Evolutionary conservation across 768 basidiomycete species (phyloP), one percentile per base, ranked within the genome.

Genomic region (Boletus bicolor): DNA sequence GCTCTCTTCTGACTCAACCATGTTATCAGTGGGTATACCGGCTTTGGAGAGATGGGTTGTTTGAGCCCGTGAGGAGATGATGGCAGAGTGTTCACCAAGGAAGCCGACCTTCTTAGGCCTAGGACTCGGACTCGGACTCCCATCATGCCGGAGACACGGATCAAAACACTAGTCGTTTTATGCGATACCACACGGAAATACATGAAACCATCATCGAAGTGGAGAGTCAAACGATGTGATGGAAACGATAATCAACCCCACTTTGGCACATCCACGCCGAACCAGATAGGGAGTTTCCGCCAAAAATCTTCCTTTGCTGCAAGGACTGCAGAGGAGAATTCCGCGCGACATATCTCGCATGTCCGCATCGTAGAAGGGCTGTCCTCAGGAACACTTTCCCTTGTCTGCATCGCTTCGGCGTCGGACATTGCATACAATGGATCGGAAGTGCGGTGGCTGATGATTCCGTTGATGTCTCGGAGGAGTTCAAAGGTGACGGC

Each of bases 401-500:
- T 75, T 5, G 80, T 78, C 62, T 85, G 85, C 84, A 89, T 86
- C 43, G 82, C 64, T 58, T 85, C 78, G 46, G 84, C 79, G 58
- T 87, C 83, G 66, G 81, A 73, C 61, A 89, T 86, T 7, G 86
- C 83, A 60, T 85, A 87, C 30, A 90, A 71, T 1, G 87, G 86
- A 57, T 90, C 87, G 5, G 82, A 83, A 61, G 79, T 84, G 44
- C 85, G 80, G 59, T 85, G 82, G 55, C 77, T 80, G 19, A 84
- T 75, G 53, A 85, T 78, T 11, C 86, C 86, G 67, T 87, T 87
- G 58, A 86, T 79, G 62, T 89, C 87, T 47, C 85, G 81, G 53
- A 90, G 77, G 44, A 90, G 80, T 61, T 89, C 84, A 65, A 88
- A 89, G 5, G 86, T 86, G 57, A 87, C 82, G 11, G 80, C 79